phyloP scores from a whole-genome alignment of 2,329 filamentous ascomycete species.

The Fusarium sp. region DNA sequence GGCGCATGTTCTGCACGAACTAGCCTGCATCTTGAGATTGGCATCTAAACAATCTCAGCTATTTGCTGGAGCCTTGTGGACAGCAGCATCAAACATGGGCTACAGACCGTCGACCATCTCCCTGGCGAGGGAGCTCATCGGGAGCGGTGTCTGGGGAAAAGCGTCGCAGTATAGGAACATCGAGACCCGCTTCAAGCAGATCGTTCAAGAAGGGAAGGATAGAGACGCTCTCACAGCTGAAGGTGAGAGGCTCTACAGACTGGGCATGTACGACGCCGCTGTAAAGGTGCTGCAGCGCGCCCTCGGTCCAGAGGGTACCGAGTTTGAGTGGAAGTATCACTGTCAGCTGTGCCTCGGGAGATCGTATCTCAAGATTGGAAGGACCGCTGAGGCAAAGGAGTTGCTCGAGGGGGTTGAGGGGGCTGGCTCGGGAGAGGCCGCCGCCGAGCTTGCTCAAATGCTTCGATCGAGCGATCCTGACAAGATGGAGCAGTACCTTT shows the following conservation, averaged over 20 bases:
- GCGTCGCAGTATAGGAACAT: constrained; percentile 25
- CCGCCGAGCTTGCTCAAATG: constrained; percentile 44
- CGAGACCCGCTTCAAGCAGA: constrained; percentile 46
- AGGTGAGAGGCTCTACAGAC: constrained; percentile 44
- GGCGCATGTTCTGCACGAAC: constrained; percentile 39
- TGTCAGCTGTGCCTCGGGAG: constrained; percentile 46
- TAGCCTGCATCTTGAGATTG: constrained; percentile 45
- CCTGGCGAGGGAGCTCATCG: constrained; percentile 39
- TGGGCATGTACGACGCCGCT: constrained; percentile 42
- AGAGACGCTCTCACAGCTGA: constrained; percentile 52
- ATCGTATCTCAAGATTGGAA: constrained; percentile 39
- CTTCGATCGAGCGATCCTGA: constrained; percentile 38
- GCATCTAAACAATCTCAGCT: constrained; percentile 8
- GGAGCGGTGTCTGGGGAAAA: constrained; percentile 33
- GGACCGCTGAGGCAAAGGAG: constrained; percentile 37
- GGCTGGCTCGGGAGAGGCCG: constrained; percentile 39
- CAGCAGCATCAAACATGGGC: constrained; percentile 48
- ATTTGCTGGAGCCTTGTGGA: constrained; percentile 46
- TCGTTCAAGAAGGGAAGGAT: constrained; percentile 48
- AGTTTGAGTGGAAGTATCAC: constrained; percentile 45
- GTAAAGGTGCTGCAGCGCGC: constrained; percentile 40
- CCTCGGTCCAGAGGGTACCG: constrained; percentile 23
- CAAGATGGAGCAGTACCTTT: constrained; percentile 43
- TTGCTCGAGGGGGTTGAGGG: constrained; percentile 39
- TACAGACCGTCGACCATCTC: constrained; percentile 48